Evolutionary conservation across 2,329 filamentous ascomycete species (phyloP), one percentile per base, ranked within the genome.

Genomic region (Cladosporium phlei): DNA sequence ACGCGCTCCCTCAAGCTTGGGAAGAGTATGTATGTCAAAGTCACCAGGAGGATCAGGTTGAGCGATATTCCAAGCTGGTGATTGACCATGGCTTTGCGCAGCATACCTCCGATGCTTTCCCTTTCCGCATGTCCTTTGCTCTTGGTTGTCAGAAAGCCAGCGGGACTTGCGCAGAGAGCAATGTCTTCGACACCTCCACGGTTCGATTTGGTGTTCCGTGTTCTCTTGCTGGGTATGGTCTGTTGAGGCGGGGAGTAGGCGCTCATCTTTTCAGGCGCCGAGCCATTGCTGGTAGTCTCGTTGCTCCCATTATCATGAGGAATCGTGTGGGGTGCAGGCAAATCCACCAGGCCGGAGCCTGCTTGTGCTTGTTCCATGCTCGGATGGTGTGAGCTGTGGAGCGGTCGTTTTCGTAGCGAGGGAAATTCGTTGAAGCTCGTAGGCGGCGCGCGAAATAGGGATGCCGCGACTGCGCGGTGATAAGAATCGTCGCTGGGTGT

Each of bases 31-130:
- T 96, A 88, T 47, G 87, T 82, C 54, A 95, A 80, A 65, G 85
- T 81, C 54, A 96, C 80, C 55, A 94, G 82, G 48, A 88, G 80
- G 54, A 96, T 74, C 49, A 93, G 82, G 66, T 94, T 95, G 66
- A 93, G 77, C 10, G 88, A 88, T 55, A 96, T 80, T 51, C 88
- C 68, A 16, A 71, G 61, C 54, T 71, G 69, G 48, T 70, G 68
- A 25, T 69, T 57, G 22, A 70, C 66, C 32, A 69, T 60, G 37
- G 63, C 63, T 28, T 60, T 55, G 30, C 65, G 56, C 28, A 68
- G 51, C 38, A 59, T 59, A 24, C 51, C 53, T 20, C 54, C 57
- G 24, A 67, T 55, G 45, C 58, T 65, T 42, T 66, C 60, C 22
- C 62, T 51, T 44, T 58, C 47, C 17, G 30, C 28, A 28, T 50